phyloP scores from a whole-genome alignment of 805 yeast species.

The Danielozyma ontarioensis region DNA sequence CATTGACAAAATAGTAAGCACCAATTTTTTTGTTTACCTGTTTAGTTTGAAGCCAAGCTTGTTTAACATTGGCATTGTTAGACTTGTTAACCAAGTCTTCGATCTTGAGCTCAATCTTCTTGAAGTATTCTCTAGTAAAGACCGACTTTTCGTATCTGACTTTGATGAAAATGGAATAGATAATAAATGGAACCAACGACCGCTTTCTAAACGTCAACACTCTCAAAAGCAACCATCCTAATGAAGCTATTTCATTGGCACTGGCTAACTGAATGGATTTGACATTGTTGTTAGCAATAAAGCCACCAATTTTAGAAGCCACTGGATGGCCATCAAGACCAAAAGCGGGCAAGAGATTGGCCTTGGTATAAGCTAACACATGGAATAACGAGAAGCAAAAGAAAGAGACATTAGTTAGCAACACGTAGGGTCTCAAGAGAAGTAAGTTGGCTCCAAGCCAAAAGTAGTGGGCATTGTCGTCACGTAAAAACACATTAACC shows the following conservation, averaged over 20 bases:
- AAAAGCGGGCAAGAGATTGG: constrained; percentile 59
- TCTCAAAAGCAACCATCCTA: constrained; percentile 42
- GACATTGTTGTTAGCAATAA: constrained; percentile 30
- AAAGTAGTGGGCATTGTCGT: constrained; percentile 75
- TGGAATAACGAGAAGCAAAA: constrained; percentile 78
- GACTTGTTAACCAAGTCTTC: constrained; percentile 15
- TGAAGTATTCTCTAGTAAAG: constrained; percentile 64
- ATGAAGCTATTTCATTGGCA: constrained; percentile 38
- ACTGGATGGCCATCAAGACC: constrained; percentile 30
- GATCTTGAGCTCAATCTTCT: constrained; percentile 38
- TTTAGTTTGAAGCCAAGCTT: constrained; percentile 33
- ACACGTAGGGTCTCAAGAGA: constrained; percentile 51
- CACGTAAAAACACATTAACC: constrained; percentile 18
- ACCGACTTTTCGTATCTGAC: constrained; percentile 72
- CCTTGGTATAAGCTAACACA: constrained; percentile 63
- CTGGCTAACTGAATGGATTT: constrained; percentile 36
- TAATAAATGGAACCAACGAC: constrained; percentile 54
- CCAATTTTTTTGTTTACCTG: constrained; percentile 26
- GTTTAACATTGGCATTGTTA: constrained; percentile 28
- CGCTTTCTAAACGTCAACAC: constrained; percentile 56
- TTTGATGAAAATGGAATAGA: constrained; percentile 63
- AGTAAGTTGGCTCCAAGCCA: constrained; percentile 46
- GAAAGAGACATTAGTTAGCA: constrained; percentile 68
- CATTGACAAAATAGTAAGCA: constrained; percentile 25
- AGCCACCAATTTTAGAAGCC: constrained; percentile 36